Conservation (phyloP, 2,329 filamentous ascomycete genomes). For the Lecanicillium sp. region DNA sequence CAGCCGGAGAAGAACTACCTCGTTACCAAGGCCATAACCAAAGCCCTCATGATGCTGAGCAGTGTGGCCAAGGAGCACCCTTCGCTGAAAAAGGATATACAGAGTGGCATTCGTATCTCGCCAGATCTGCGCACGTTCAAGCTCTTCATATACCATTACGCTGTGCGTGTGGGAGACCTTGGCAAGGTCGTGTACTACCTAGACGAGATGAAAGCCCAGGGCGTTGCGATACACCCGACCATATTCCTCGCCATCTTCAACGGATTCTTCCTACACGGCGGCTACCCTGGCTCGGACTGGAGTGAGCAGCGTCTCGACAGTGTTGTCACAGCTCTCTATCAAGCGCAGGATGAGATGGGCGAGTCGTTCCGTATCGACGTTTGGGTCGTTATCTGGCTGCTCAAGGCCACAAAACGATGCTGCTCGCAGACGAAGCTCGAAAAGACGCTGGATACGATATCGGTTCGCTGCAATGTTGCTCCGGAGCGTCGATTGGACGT, state of each 20-base stretch:
- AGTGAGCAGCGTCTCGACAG: constrained; percentile 59
- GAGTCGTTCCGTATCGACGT: constrained; percentile 46
- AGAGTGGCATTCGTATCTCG: constrained; percentile 58
- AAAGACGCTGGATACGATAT: constrained; percentile 47
- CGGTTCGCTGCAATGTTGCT: constrained; percentile 35
- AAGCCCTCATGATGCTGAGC: constrained; percentile 52
- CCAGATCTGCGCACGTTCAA: constrained; percentile 77
- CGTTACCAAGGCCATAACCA: constrained; percentile 44
- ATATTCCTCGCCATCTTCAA: constrained; percentile 79
- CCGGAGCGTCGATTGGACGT: constrained; percentile 1
- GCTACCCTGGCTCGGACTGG: constrained; percentile 61
- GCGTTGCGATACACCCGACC: constrained; percentile 64
- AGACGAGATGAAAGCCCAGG: constrained; percentile 69
- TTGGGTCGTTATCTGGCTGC: constrained; percentile 55
- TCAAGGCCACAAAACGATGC: constrained; percentile 60
- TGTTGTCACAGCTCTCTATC: constrained; percentile 60
- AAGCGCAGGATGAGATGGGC: constrained; percentile 42
- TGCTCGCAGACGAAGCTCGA: constrained; percentile 45
- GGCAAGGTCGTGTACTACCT: constrained; percentile 64
- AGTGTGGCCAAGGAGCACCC: constrained; percentile 49
- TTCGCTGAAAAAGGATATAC: constrained; percentile 46
- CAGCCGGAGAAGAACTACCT: constrained; percentile 42
- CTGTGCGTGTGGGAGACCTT: constrained; percentile 62
- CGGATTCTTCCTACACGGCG: constrained; percentile 72
- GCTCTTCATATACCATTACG: constrained; percentile 71